These are phyloP conservation scores for Aspergillus pseudonomiae DNA, from an alignment of 2,329 filamentous ascomycete species.

Conservation along the genomic window DNA sequence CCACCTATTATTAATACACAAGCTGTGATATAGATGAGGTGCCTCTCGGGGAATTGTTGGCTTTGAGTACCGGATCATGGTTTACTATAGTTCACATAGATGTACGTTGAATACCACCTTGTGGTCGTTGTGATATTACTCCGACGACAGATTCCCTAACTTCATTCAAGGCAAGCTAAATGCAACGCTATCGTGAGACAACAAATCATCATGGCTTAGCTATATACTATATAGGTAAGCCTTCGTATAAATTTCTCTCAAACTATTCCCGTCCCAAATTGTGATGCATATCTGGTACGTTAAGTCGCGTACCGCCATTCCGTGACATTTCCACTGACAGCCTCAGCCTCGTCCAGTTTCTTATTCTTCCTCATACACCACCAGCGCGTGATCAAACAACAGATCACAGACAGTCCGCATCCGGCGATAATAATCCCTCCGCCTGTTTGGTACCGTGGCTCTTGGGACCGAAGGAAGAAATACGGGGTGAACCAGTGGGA, in stretches of 20 bases:
- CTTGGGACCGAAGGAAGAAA: not conserved
- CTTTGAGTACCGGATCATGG: not conserved
- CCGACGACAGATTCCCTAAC: not conserved
- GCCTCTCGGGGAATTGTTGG: not conserved
- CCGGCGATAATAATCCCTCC: not conserved
- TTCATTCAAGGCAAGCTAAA: not conserved
- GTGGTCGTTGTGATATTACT: not conserved
- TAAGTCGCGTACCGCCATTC: not conserved
- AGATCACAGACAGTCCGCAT: not conserved
- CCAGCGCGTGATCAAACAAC: not conserved
- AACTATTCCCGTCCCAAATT: not conserved
- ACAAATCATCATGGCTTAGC: not conserved
- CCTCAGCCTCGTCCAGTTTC: not conserved
- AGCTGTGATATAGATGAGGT: not conserved
- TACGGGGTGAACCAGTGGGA: conserved; percentile 1
- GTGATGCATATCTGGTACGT: not conserved
- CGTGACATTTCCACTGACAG: not conserved
- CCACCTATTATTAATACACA: too few species aligned
- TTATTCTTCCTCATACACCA: not conserved
- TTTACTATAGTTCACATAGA: not conserved
- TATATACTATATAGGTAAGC: not conserved
- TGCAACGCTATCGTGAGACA: not conserved
- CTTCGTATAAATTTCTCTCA: not conserved
- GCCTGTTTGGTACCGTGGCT: not conserved
- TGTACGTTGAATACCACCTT: not conserved